phyloP scores from a whole-genome alignment of 768 basidiomycete species.

The Lentinus brumalis region DNA sequence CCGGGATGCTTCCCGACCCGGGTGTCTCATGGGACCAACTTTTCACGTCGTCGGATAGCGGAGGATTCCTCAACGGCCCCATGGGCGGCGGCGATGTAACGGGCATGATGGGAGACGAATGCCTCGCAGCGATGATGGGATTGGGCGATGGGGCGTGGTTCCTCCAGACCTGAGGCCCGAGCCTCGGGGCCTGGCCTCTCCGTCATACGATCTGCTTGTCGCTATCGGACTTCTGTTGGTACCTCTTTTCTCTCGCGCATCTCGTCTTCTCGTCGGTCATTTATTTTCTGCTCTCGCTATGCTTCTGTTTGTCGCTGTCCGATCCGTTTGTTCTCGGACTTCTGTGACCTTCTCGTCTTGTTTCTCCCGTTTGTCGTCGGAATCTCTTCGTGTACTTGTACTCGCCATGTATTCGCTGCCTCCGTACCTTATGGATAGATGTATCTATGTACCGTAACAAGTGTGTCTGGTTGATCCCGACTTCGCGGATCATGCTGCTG shows the following conservation, averaged over 20 bases:
- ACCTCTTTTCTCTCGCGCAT: background rate
- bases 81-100: conserved; percentile 4
- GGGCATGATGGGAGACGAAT: conserved; percentile 19
- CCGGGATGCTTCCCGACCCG: conserved; percentile 7
- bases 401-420: too few species aligned
- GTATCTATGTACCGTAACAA: too few species aligned
- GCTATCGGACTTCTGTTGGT: background rate
- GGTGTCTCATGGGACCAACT: conserved; percentile 14
- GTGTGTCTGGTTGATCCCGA: too few species aligned
- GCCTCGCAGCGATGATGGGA: conserved; percentile 20
- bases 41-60: background rate
- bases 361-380: background rate
- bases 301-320: background rate
- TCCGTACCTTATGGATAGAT: too few species aligned
- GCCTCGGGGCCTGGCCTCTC: background rate
- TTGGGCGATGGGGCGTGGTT: conserved; percentile 18
- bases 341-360: background rate
- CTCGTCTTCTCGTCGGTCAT: background rate
- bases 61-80: conserved; percentile 6
- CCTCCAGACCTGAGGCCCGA: background rate
- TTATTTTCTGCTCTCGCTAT: background rate
- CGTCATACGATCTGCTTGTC: background rate
- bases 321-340: background rate
- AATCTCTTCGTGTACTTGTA: too few species aligned
- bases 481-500: too few species aligned